phyloP scores from a whole-genome alignment of 225 moss, liverwort and hornwort species.

The Rhytidiadelphus loreus region DNA sequence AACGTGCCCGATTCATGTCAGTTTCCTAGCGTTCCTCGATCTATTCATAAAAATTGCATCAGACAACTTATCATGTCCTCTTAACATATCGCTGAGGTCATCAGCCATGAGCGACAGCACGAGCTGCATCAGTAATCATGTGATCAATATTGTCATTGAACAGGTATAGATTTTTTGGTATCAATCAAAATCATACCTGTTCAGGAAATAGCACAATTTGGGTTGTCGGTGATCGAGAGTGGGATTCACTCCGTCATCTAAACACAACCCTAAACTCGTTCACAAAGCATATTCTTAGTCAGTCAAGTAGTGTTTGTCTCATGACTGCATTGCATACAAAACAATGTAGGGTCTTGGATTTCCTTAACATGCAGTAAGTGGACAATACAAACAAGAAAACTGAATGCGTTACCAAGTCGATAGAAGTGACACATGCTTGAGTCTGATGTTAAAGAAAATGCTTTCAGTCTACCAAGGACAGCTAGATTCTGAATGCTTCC shows the following conservation, averaged over 20 bases:
- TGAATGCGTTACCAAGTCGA: neutral
- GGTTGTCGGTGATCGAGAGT: neutral
- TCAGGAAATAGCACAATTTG: neutral
- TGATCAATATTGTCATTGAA: neutral
- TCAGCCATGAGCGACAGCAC: neutral
- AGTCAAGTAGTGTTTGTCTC: neutral
- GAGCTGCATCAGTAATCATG: neutral
- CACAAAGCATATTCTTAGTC: neutral
- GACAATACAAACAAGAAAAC: neutral
- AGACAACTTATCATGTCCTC: neutral
- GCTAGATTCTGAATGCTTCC: neutral
- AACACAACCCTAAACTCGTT: conserved; percentile 11
- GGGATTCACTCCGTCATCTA: neutral
- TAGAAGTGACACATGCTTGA: neutral
- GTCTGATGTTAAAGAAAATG: neutral
- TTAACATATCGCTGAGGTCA: neutral
- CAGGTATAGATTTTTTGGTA: neutral
- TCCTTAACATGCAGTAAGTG: neutral
- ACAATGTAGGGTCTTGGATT: neutral
- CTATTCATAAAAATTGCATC: neutral
- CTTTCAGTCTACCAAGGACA: neutral
- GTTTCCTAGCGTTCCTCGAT: neutral
- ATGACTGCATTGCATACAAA: neutral
- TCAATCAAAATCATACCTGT: neutral
- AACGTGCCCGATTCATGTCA: neutral